Evolutionary conservation across 2,329 filamentous ascomycete genomes (phyloP).

Genomic region (Aspergillus hortae): DNA sequence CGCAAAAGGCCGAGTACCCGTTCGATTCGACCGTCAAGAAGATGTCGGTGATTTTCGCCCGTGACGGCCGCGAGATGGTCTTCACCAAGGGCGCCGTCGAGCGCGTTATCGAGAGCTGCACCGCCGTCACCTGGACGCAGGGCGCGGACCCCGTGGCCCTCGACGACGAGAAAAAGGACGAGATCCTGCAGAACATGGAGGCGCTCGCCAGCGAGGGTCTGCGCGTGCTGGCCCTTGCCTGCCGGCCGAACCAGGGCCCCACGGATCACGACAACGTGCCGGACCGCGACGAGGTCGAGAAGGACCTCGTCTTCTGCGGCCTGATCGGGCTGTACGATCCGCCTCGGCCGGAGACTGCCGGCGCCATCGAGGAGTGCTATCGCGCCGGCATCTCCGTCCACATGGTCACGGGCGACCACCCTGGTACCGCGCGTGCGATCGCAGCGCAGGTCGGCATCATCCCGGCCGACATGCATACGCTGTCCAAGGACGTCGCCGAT

Average conservation of each 20-base stretch:
- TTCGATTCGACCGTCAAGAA: conserved; percentile 74
- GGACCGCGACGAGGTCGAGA: conserved; percentile 61
- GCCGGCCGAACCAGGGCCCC: conserved; percentile 23
- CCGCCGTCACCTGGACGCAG: conserved; percentile 45
- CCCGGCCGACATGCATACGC: conserved; percentile 56
- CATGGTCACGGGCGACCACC: conserved; percentile 82
- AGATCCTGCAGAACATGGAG: conserved; percentile 67
- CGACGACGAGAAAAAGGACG: conserved; percentile 51
- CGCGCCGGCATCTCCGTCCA: conserved; percentile 73
- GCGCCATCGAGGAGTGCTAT: conserved; percentile 66
- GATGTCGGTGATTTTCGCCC: conserved; percentile 67
- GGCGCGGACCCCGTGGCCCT: conserved; percentile 42
- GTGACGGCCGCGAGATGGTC: conserved; percentile 27
- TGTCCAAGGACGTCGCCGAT: conserved; percentile 62
- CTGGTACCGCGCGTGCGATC: conserved; percentile 73
- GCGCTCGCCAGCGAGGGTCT: conserved; percentile 63
- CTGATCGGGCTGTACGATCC: conserved; percentile 84
- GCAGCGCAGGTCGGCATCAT: conserved; percentile 76
- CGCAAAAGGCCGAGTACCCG: conserved; percentile 63
- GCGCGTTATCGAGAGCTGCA: conserved; percentile 62
- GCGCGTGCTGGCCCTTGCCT: conserved; percentile 65
- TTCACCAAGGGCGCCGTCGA: conserved; percentile 59
- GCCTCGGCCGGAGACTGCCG: conserved; percentile 74
- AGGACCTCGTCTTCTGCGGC: conserved; percentile 69
- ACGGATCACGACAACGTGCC: conserved; percentile 19